Base-by-base conservation (phyloP, 1,284 basidiomycete species). In the Sporisorium scitamineum region DNA sequence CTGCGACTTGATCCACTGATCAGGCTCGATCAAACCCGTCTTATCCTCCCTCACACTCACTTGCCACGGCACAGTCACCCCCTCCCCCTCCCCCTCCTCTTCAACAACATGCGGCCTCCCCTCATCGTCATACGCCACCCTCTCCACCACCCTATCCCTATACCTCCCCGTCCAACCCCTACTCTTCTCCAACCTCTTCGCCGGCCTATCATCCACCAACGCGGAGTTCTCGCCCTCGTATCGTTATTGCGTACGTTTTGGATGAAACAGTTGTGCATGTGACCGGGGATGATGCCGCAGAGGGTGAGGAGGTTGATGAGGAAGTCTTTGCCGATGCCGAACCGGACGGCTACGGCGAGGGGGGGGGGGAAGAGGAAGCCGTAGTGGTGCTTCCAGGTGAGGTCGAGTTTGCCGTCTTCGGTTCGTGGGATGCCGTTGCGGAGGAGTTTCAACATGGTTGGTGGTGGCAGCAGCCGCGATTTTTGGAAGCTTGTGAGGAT, bases 251-350 rank as follows among this genome's bases (percentile, higher is more conserved):
- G 61, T 18, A 82, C 62, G 45, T 82, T 81, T 45, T 80, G 72
- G 24, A 78, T 70, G 14, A 76, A 73, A 56, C 70, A 76, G 47
- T 78, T 74, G 47, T 77, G 71, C 1, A 72, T 37, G 82, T 95
- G 94, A 54, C 70, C 67, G 9, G 70, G 80, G 68, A 84, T 73
- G 48, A 78, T 80, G 6, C 95, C 96, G 84, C 91, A 92, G 65
- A 97, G 89, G 24, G 94, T 97, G 52, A 96, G 86, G 74, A 97
- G 81, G 86, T 99, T 99, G 80, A 98, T 87, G 89, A 93, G 95
- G 87, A 98, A 97, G 86, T 97, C 96, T 47, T 86, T 87, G 5
- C 94, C 95, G 80, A 98, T 90, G 31, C 96, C 96, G 86, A 99
- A 99, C 61, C 96, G 90, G 22, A 94, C 91, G 20, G 94, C 93